Percentiles rank a stretch among this genome's conserved stretches.
These are phyloP conservation scores for Saitozyma podzolica DNA, from an alignment of 768 basidiomycete species.

Conservation along the genomic window DNA sequence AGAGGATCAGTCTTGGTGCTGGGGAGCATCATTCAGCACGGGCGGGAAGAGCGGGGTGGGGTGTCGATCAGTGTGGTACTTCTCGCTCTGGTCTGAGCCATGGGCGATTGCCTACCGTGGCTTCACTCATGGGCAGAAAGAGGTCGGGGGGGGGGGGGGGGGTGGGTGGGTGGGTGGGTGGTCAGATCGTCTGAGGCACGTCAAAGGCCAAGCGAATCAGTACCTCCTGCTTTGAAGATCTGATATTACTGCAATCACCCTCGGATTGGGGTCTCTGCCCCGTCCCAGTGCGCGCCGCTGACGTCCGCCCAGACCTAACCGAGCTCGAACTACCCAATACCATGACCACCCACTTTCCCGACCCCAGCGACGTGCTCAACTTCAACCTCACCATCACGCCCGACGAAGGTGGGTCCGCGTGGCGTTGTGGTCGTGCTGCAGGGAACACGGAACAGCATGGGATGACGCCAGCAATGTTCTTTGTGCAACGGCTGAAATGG, in stretches of 20 bases:
- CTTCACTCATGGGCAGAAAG: too few species aligned
- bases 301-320: slow-evolving; percentile 69
- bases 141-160: too few species aligned
- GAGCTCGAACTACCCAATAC: slow-evolving; percentile 94
- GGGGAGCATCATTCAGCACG: too few species aligned
- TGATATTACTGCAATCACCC: too few species aligned
- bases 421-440: neutral
- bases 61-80: neutral
- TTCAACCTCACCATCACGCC: slow-evolving; percentile 93
- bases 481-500: neutral
- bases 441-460: neutral
- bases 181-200: neutral
- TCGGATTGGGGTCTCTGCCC: too few species aligned
- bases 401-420: slow-evolving; percentile 74
- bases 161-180: too few species aligned
- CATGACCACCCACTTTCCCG: slow-evolving; percentile 92
- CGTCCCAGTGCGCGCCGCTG: too few species aligned
- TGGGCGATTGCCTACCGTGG: too few species aligned
- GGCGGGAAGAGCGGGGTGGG: too few species aligned
- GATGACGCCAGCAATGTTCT: neutral
- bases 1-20: too few species aligned
- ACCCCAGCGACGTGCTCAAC: slow-evolving; percentile 92
- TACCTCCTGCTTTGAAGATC: neutral
- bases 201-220: neutral
- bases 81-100: too few species aligned